phyloP scores from a whole-genome alignment of 2,329 filamentous ascomycete species.

The Colletotrichum coccodes region DNA sequence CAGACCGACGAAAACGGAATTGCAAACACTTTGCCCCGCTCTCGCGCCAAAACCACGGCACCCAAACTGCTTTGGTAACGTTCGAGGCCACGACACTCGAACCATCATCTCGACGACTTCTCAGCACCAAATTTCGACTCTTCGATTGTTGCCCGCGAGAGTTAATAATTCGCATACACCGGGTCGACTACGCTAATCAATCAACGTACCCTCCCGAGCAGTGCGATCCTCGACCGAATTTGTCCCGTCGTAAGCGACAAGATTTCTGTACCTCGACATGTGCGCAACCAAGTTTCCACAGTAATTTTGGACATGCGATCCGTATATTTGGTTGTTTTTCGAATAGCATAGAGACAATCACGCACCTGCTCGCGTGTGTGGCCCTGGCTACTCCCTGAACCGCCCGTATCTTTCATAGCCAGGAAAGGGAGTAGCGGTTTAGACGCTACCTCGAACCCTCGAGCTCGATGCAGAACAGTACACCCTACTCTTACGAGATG shows the following conservation, averaged over 20 bases:
- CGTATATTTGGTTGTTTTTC: not conserved
- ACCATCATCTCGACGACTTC: not conserved
- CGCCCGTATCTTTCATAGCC: not conserved
- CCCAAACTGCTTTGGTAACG: not conserved
- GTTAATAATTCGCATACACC: not conserved
- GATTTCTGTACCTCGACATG: slow-evolving; percentile 8
- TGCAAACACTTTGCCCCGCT: not conserved
- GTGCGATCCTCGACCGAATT: not conserved
- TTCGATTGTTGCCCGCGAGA: not conserved
- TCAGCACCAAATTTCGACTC: not conserved
- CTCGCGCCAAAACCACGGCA: not conserved
- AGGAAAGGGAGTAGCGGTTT: not conserved
- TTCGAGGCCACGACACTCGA: not conserved
- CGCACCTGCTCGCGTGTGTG: not conserved
- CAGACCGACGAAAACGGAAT: not conserved
- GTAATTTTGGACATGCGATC: slow-evolving; percentile 20
- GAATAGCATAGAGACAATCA: slow-evolving; percentile 7
- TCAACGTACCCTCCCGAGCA: not conserved
- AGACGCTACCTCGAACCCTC: not conserved
- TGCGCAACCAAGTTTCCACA: not conserved
- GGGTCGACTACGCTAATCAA: not conserved
- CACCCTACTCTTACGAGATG: slow-evolving; percentile 23
- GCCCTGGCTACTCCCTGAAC: not conserved
- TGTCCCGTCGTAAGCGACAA: not conserved
- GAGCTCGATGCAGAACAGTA: slow-evolving; percentile 1